Evolutionary conservation across 495 filamentous ascomycete genomes (phyloP), one percentile per base, ranked within the genome.

Genomic region (Stereocaulon alpinum): DNA sequence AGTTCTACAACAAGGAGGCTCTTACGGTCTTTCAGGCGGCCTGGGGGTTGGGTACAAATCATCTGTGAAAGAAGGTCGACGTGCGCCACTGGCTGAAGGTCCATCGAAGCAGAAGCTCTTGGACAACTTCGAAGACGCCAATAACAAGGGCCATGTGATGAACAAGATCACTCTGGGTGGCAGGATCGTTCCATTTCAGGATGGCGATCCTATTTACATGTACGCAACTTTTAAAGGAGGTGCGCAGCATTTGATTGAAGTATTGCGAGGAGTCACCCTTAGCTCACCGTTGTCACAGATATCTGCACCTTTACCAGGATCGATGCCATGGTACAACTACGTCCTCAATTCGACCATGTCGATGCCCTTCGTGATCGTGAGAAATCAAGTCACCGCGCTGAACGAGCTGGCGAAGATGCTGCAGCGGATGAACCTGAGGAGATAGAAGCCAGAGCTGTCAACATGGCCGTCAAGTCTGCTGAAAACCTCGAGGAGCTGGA

Each of bases 291-390:
- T 10, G 4, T 42, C 24, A 17, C 18, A 67, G 65, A 58, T 12
- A 57, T 58, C 17, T 57, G 65, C 41, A 66, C 56, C 40, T 63
- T 60, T 47, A 62, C 63, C 14, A 65, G 79, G 6, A 75, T 90
- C 47, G 76, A 79, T 27, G 82, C 83, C 0, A 80, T 88, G 18
- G 84, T 86, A 15, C 86, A 89, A 68, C 73, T 91, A 64, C 80
- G 86, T 5, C 85, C 88, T 4, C 84, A 90, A 62, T 81, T 88
- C 61, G 82, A 86, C 63, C 86, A 91, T 67, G 66, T 91, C 27
- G 88, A 91, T 68, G 87, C 88, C 0, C 54, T 80, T 45, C 72
- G 79, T 41, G 85, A 87, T 70, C 56, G 70, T 2, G 68, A 73
- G 14, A 72, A 68, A 20, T 48, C 59, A 15, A 49, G 61, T 14